These are phyloP conservation scores for Sistotremastrum suecicum DNA, from an alignment of 768 basidiomycete genomes.

Conservation along the genomic window DNA sequence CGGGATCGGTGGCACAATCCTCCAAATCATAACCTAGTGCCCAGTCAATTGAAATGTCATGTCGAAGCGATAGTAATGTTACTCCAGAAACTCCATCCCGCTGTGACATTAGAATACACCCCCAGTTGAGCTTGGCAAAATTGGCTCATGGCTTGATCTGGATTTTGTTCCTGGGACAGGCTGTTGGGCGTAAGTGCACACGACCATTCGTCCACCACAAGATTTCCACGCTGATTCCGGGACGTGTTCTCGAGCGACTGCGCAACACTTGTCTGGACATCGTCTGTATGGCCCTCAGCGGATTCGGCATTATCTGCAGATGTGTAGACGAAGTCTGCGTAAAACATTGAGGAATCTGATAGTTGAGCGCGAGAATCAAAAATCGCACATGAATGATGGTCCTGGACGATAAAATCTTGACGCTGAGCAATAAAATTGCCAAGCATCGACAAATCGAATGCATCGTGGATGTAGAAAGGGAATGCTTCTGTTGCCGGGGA, in stretches of 20 bases:
- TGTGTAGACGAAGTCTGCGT: constrained; percentile 49
- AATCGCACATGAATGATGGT: constrained; percentile 46
- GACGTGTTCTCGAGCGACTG: constrained; percentile 17
- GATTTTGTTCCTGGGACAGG: constrained; percentile 31
- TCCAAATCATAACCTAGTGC: constrained; percentile 45
- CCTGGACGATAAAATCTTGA: constrained; percentile 51
- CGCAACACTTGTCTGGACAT: constrained; percentile 17
- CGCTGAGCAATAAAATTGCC: constrained; percentile 33
- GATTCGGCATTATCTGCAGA: constrained; percentile 31
- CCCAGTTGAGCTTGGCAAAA: constrained; percentile 50
- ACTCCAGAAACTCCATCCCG: constrained; percentile 67
- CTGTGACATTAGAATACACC: constrained; percentile 37
- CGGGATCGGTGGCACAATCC: constrained; percentile 38
- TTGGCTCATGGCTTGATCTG: constrained; percentile 25
- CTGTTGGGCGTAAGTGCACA: constrained; percentile 36
- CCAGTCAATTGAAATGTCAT: not conserved
- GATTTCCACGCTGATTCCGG: constrained; percentile 21
- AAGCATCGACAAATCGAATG: constrained; percentile 43
- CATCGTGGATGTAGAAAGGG: constrained; percentile 58
- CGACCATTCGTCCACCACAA: constrained; percentile 40
- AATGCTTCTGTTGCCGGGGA: constrained; percentile 25
- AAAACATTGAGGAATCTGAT: constrained; percentile 8
- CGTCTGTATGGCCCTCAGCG: constrained; percentile 29
- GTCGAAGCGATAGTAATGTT: constrained; percentile 10
- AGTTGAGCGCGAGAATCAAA: constrained; percentile 9